Base-by-base conservation (phyloP, 2,329 filamentous ascomycete species). In the Aquanectria penicillioides region DNA sequence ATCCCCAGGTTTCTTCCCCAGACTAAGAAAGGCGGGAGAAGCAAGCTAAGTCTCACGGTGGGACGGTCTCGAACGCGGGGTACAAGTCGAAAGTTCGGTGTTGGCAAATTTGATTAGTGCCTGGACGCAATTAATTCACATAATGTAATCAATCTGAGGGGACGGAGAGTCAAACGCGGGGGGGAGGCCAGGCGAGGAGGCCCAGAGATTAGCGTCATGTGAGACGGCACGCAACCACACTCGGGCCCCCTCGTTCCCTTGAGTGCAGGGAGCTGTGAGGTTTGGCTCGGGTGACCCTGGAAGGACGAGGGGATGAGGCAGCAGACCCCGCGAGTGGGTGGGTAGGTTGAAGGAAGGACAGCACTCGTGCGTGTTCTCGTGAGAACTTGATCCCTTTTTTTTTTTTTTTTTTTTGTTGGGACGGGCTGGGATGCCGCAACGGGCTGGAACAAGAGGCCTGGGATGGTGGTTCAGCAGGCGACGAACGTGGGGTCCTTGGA, bases 151-250 rank as follows among this genome's bases (percentile, higher is more conserved):
- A n/a, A n/a, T n/a, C n/a, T n/a, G n/a, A n/a, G 15, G 25, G 40
- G 38, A 26, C 3, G n/a, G 41, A 17, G n/a, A 37, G 31, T 28
- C 41, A 44, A 17, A 38, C 36, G 34, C 26, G 36, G 43, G 26
- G 38, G 26, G 50, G 26, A 57, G 47, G 28, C 28, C 43, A 26
- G 46, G 33, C 41, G 31, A 29, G 46, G 33, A 38, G 43, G 38
- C 36, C 28, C 59, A n/a, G 48, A 31, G 34, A 23, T 47, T 34
- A 36, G 58, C 58, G 60, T 69, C 64, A 69, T 68, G 64, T 62
- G 66, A 62, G 41, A 20, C 34, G 55, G 36, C 60, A 62, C 57
- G 60, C 38, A 33, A 38, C 22, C 51, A 46, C 33, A 46, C 18
- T 31, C 38, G 15, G 29, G 28, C 51, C 29, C 37, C 46, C 40